Percentiles rank a stretch among this genome's conserved stretches.
These are phyloP conservation scores for Cyanidiococcus yangmingshanensis DNA, from an alignment of 23 red algal genomes.

Conservation along the genomic window DNA sequence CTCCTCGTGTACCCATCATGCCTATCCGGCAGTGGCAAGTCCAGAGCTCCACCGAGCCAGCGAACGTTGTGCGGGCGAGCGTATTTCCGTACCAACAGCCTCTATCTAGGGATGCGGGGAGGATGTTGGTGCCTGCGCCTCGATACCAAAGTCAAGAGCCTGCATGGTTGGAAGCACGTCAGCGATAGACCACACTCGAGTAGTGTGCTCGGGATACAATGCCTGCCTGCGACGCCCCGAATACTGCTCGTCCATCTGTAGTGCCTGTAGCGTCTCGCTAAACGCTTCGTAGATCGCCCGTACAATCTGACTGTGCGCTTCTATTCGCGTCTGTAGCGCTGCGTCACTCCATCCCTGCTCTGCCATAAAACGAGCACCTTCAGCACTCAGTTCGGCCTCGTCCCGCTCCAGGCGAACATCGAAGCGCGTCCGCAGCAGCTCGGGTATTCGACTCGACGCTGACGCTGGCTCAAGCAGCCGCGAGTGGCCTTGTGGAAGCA, in stretches of 20 bases:
- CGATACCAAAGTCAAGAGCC: not conserved
- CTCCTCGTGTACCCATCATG: too few relatives aligned
- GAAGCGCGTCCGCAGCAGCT: not conserved
- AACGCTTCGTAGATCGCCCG: not conserved
- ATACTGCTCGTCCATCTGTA: not conserved
- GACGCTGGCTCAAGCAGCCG: not conserved
- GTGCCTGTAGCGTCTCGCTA: not conserved
- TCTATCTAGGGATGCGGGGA: too few relatives aligned
- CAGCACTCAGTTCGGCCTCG: not conserved
- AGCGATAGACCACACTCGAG: not conserved
- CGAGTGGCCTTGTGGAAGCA: not conserved
- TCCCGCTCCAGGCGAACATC: not conserved
- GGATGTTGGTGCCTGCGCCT: too few relatives aligned
- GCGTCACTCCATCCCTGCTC: not conserved
- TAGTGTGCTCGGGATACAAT: not conserved
- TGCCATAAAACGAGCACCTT: not conserved
- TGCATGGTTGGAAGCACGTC: not conserved
- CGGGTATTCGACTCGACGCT: not conserved
- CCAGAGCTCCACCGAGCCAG: too few relatives aligned
- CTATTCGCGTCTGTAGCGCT: not conserved
- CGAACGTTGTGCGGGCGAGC: too few relatives aligned
- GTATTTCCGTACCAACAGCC: too few relatives aligned
- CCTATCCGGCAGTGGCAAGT: too few relatives aligned
- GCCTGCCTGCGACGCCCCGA: not conserved
- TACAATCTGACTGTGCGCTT: not conserved